A percentile compares a stretch with the other conserved stretches of the same genome.
phyloP scores from a whole-genome alignment of 495 filamentous ascomycete genomes.

The Chlorociboria aeruginascens region DNA sequence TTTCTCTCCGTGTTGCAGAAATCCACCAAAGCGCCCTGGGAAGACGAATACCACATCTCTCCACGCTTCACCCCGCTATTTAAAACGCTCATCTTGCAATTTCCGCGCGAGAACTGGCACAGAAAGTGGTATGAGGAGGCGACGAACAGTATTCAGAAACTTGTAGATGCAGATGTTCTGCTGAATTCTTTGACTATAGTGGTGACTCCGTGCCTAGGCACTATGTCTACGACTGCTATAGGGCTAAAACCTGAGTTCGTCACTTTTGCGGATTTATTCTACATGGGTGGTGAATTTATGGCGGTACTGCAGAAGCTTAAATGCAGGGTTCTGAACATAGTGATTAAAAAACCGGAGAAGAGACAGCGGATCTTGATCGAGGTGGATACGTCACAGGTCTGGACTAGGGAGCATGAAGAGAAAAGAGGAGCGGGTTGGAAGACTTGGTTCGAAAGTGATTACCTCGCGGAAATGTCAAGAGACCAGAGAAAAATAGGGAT shows the following conservation, averaged over 20 bases:
- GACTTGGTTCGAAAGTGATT: no score
- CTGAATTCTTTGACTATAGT: constrained; percentile 8
- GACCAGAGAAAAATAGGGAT: no score
- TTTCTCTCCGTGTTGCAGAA: constrained; percentile 1
- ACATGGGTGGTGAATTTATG: constrained; percentile 5
- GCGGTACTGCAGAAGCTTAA: neutral
- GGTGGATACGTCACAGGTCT: neutral
- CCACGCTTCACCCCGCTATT: neutral
- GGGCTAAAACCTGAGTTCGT: constrained; percentile 4
- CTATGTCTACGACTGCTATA: constrained; percentile 1
- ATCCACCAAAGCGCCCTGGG: no score
- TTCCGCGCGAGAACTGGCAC: constrained; percentile 2
- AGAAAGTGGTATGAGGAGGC: constrained; percentile 7
- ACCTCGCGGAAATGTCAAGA: no score
- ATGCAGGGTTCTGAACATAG: constrained; percentile 4
- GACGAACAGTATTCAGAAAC: neutral
- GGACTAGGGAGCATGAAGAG: no score
- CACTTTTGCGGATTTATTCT: constrained; percentile 16
- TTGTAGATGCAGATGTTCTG: neutral
- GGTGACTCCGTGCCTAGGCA: neutral
- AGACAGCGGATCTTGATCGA: neutral
- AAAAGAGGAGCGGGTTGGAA: no score
- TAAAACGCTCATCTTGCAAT: constrained; percentile 5
- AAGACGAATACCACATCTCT: neutral
- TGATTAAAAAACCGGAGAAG: constrained; percentile 4